Evolutionary conservation across 2,329 filamentous ascomycete genomes (phyloP).

Genomic region (Cladophialophora chaetospira): DNA sequence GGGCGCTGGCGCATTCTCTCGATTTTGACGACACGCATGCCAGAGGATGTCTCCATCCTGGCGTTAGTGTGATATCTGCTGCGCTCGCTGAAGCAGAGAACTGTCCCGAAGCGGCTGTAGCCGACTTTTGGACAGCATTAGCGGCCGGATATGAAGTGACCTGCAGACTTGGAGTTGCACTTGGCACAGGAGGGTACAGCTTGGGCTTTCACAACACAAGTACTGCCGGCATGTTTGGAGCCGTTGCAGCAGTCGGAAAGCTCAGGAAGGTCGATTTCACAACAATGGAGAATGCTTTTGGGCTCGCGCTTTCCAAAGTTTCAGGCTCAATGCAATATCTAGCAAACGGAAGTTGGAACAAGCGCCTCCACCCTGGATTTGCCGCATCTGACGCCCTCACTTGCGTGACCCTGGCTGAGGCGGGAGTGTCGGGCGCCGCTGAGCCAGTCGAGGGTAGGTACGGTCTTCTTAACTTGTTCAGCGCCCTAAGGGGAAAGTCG

Average conservation of each 20-base stretch:
- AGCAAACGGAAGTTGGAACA: conserved; percentile 42
- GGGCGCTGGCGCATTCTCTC: conserved; percentile 44
- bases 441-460: conserved; percentile 22
- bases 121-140: conserved; percentile 22
- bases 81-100: conserved; percentile 37
- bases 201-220: conserved; percentile 42
- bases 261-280: conserved; percentile 32
- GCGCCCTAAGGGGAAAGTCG: background rate
- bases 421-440: conserved; percentile 33
- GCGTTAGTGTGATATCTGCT: conserved; percentile 39
- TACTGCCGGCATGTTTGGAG: conserved; percentile 40
- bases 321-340: conserved; percentile 42
- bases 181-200: conserved; percentile 37
- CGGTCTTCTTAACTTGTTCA: conserved; percentile 17
- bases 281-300: conserved; percentile 38
- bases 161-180: conserved; percentile 36
- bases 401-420: conserved; percentile 38
- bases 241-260: conserved; percentile 36
- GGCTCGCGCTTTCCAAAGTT: conserved; percentile 40
- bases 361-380: conserved; percentile 42
- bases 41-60: conserved; percentile 43
- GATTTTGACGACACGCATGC: conserved; percentile 51
- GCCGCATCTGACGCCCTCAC: conserved; percentile 41
- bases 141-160: conserved; percentile 38
- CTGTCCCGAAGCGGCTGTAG: conserved; percentile 24